A percentile compares a stretch with the other conserved stretches of the same genome.
These are phyloP conservation scores for Ammopiptanthus mongolicus DNA, from an alignment of 306 rosid species.

Conservation along the genomic window DNA sequence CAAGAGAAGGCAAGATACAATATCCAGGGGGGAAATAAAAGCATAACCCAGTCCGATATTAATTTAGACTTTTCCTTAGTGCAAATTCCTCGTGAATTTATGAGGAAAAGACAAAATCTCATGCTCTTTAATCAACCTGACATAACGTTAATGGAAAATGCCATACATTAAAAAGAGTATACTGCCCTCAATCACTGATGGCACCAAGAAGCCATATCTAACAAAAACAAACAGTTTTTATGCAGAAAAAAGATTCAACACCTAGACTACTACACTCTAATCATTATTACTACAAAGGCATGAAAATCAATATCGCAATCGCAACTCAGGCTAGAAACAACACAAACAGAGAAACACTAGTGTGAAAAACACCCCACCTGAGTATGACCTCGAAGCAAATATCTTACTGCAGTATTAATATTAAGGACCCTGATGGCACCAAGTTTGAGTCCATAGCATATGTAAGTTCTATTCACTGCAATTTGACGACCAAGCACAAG, in stretches of 20 bases:
- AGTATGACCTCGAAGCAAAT: conserved; percentile 72
- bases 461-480: conserved; percentile 66
- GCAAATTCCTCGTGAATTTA: neutral
- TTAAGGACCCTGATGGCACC: conserved; percentile 71
- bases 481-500: conserved; percentile 67
- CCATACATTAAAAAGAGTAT: conserved; percentile 9
- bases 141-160: neutral
- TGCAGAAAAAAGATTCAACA: neutral
- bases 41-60: neutral
- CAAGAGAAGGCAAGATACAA: conserved; percentile 2
- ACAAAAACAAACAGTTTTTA: neutral
- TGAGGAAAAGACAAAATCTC: neutral
- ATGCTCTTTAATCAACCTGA: neutral
- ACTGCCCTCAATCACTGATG: neutral
- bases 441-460: conserved; percentile 66
- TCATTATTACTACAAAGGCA: neutral
- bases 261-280: conserved; percentile 5
- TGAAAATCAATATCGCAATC: neutral
- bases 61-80: neutral
- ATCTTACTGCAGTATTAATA: conserved; percentile 59
- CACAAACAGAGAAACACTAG: neutral
- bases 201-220: conserved; percentile 1
- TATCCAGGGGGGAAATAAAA: neutral
- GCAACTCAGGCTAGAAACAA: neutral
- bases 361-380: conserved; percentile 38